These are phyloP conservation scores for Panicum hallii DNA, from an alignment of 202 grass and related monocot genomes.

Conservation along the genomic window DNA sequence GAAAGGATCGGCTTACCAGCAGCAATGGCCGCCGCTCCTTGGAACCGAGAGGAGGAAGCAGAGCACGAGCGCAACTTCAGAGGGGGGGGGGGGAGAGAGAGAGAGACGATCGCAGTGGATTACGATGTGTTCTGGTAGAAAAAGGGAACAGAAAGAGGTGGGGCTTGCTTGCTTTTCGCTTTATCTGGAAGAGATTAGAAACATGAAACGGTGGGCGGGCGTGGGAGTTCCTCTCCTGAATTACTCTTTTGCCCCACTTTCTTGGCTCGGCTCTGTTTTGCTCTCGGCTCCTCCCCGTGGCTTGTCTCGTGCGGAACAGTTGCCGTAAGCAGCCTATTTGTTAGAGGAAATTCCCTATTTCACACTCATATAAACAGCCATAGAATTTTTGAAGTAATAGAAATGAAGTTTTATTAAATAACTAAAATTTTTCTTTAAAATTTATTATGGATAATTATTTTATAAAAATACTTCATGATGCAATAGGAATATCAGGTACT, in stretches of 20 bases:
- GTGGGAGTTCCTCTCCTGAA: neutral
- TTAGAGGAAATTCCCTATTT: no score
- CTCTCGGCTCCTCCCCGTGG: no score
- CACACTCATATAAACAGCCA: no score
- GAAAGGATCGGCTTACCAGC: slow-evolving; percentile 30
- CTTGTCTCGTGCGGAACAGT: no score
- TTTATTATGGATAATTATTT: no score
- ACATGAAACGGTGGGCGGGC: slow-evolving; percentile 26
- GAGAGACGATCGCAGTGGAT: slow-evolving; percentile 10
- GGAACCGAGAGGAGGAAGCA: slow-evolving; percentile 18
- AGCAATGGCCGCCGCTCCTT: slow-evolving; percentile 36
- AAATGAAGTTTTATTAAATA: no score
- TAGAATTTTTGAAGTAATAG: no score
- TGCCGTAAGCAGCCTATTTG: no score
- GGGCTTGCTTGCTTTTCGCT: neutral
- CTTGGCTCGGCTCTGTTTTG: no score
- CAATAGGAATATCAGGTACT: no score
- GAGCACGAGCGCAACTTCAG: slow-evolving; percentile 39
- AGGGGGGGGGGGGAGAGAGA: neutral
- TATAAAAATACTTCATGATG: no score
- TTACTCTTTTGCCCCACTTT: slow-evolving; percentile 26
- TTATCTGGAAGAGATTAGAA: slow-evolving; percentile 44
- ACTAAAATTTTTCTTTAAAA: no score
- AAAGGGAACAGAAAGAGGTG: neutral
- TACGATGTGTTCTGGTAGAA: slow-evolving; percentile 7